Percentiles rank a stretch among this genome's conserved stretches.
Conservation (phyloP, 371 early-diverging fungal species). For the Mucor indicus region DNA sequence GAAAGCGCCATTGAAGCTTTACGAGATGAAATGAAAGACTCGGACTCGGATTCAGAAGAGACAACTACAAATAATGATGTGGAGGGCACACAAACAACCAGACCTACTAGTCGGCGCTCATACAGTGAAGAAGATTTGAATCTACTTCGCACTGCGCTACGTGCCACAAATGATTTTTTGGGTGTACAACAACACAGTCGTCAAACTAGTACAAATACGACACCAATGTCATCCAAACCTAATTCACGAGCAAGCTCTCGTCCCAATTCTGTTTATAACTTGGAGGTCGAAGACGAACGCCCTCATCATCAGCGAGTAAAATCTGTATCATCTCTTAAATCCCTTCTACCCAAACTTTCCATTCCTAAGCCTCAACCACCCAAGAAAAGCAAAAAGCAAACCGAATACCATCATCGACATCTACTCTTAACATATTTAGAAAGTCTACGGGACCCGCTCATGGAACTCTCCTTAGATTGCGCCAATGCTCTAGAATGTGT, state of each 20-base stretch:
- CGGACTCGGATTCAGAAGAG: constrained; percentile 5
- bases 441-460: constrained; percentile 52
- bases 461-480: constrained; percentile 50
- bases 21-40: constrained; percentile 17
- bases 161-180: constrained; percentile 24
- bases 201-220: not conserved
- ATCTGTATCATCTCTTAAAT: constrained; percentile 35
- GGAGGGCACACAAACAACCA: not conserved
- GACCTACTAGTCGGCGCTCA: constrained; percentile 7
- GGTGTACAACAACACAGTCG: constrained; percentile 4
- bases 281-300: constrained; percentile 19
- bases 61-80: constrained; percentile 5
- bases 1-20: constrained; percentile 36
- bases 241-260: constrained; percentile 13
- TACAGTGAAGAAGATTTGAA: constrained; percentile 30
- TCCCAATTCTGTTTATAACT: constrained; percentile 8
- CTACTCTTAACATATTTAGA: constrained; percentile 53
- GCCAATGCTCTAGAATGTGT: constrained; percentile 46
- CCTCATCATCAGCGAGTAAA: constrained; percentile 37
- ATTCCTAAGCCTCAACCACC: constrained; percentile 26
- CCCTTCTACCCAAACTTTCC: constrained; percentile 20
- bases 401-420: constrained; percentile 50
- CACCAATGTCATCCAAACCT: not conserved
- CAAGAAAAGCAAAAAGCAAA: constrained; percentile 43
- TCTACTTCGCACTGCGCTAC: constrained; percentile 24